A percentile compares a stretch with the other conserved stretches of the same genome.
Evolutionary conservation across 768 basidiomycete genomes (phyloP).

Genomic region (Candolleomyces aberdarensis): DNA sequence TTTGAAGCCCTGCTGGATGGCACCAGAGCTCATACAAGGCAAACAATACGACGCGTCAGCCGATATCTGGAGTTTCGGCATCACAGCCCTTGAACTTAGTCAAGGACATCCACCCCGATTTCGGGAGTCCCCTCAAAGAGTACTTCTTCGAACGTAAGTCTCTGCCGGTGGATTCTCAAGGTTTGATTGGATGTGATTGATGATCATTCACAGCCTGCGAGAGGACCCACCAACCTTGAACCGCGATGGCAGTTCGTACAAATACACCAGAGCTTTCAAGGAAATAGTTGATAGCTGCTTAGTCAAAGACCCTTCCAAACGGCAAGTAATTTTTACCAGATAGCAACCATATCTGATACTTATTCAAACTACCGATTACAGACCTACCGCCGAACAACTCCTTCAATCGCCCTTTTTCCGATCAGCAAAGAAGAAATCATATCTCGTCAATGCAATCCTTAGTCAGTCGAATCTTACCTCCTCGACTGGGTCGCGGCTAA

Average conservation of each 20-base stretch:
- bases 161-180: background rate
- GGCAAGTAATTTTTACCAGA: constrained; percentile 37
- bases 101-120: constrained; percentile 87
- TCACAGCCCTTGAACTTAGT: constrained; percentile 88
- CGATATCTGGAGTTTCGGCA: constrained; percentile 96
- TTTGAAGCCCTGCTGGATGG: constrained; percentile 89
- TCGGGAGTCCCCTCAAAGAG: constrained; percentile 66
- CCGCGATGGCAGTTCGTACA: constrained; percentile 64
- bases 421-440: constrained; percentile 71
- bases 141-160: constrained; percentile 69
- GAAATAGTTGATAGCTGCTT: constrained; percentile 84
- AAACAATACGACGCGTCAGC: constrained; percentile 81
- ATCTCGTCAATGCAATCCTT: constrained; percentile 75
- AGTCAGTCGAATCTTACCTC: constrained; percentile 29
- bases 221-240: constrained; percentile 78
- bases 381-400: constrained; percentile 77
- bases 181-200: background rate
- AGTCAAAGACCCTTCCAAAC: constrained; percentile 75
- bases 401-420: constrained; percentile 79
- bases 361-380: constrained; percentile 18
- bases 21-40: constrained; percentile 88
- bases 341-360: no score
- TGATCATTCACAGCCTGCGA: constrained; percentile 49
- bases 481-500: background rate
- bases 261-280: constrained; percentile 79